Conservation (phyloP, 164 flowering plant species). For the Amborella trichopoda region DNA sequence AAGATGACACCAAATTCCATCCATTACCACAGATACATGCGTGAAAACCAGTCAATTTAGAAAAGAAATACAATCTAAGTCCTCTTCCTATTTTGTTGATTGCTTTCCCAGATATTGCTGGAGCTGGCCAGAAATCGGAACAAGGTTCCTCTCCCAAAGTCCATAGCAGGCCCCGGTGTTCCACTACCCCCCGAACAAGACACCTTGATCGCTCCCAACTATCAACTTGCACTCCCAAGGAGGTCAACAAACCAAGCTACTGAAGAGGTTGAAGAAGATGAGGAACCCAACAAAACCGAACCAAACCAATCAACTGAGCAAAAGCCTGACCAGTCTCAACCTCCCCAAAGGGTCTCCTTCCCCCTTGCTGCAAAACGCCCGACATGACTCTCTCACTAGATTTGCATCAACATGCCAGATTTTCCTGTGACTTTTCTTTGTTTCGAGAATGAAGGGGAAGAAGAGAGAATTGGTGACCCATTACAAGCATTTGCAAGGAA, state of each 20-base stretch:
- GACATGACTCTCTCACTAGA: slow-evolving; percentile 11
- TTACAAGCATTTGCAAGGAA: no score
- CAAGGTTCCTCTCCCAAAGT: slow-evolving; percentile 64
- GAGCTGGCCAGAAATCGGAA: slow-evolving; percentile 68
- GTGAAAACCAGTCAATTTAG: no score
- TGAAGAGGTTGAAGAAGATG: slow-evolving; percentile 76
- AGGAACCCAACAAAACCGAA: slow-evolving; percentile 33
- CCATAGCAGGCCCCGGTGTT: slow-evolving; percentile 52
- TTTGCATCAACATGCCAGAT: no score
- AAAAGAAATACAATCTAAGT: background rate
- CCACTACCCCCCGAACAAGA: slow-evolving; percentile 83
- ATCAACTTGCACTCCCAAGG: slow-evolving; percentile 68
- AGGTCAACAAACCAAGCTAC: slow-evolving; percentile 28
- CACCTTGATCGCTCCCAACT: slow-evolving; percentile 72
- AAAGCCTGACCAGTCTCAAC: slow-evolving; percentile 30
- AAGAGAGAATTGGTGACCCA: no score
- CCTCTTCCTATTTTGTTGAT: no score
- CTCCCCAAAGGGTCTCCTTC: slow-evolving; percentile 73
- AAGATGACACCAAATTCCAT: no score
- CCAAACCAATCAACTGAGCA: slow-evolving; percentile 36
- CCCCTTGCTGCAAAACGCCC: slow-evolving; percentile 59
- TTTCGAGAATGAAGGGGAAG: no score
- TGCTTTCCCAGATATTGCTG: slow-evolving; percentile 41
- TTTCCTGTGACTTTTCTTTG: no score
- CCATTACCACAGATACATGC: no score